Percentiles rank a stretch among this genome's conserved stretches.
phyloP scores from a whole-genome alignment of 2,329 filamentous ascomycete species.

The Penicillium sp. region DNA sequence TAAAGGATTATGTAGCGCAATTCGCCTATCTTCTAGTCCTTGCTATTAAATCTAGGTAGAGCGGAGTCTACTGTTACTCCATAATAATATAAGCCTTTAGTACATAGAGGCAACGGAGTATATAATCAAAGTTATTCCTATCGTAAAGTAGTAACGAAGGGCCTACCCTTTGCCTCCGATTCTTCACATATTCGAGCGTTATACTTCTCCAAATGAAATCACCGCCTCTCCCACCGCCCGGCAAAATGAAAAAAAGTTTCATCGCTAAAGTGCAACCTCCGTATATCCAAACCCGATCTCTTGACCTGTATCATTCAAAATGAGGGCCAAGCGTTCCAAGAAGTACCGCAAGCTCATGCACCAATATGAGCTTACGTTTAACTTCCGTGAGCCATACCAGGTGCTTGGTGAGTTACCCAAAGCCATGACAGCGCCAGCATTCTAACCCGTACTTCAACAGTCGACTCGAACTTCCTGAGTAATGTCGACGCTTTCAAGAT shows the following conservation, averaged over 20 bases:
- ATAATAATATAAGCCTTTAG: no score
- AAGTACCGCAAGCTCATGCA: constrained; percentile 90
- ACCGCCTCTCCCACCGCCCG: constrained; percentile 26
- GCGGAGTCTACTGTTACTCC: no score
- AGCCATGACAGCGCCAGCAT: constrained; percentile 6
- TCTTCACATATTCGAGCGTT: no score
- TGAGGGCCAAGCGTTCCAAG: constrained; percentile 65
- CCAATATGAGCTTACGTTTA: constrained; percentile 79
- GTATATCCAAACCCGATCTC: constrained; percentile 9
- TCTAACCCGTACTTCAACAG: constrained; percentile 36
- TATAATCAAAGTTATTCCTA: no score
- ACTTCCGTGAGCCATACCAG: constrained; percentile 92
- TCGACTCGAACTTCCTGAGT: constrained; percentile 79
- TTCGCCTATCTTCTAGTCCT: no score
- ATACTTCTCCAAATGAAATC: no score
- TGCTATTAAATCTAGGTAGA: no score
- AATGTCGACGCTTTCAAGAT: constrained; percentile 83
- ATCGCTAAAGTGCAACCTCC: constrained; percentile 10
- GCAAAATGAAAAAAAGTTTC: constrained; percentile 38
- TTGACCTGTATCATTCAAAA: constrained; percentile 36
- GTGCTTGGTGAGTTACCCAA: constrained; percentile 56
- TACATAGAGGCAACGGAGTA: no score
- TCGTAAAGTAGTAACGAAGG: no score
- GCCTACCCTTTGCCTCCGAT: no score
- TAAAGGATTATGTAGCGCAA: no score